Evolutionary conservation across 306 rosid species (phyloP).

Genomic region (Argentina anserina): DNA sequence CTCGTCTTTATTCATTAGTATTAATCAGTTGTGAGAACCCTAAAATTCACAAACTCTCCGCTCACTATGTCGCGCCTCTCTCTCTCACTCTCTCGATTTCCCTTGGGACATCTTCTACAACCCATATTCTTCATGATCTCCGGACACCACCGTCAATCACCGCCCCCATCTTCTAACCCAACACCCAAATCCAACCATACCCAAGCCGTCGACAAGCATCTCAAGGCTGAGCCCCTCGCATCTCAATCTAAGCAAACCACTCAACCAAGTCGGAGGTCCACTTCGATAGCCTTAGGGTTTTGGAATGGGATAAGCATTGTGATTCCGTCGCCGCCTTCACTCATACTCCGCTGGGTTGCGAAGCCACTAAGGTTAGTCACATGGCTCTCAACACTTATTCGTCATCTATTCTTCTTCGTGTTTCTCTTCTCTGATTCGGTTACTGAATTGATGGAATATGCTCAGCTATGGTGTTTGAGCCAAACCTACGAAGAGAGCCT

Average conservation of each 20-base stretch:
- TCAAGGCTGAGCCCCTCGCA: too few relatives aligned
- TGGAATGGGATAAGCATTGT: constrained; percentile 88
- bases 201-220: too few relatives aligned
- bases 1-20: too few relatives aligned
- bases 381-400: neutral
- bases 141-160: too few relatives aligned
- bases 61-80: too few relatives aligned
- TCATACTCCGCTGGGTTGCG: constrained; percentile 70
- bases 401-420: neutral
- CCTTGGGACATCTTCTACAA: too few relatives aligned
- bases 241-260: constrained; percentile 20
- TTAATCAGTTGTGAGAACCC: too few relatives aligned
- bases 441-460: constrained; percentile 31
- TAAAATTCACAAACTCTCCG: too few relatives aligned
- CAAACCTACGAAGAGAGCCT: constrained; percentile 68
- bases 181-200: too few relatives aligned
- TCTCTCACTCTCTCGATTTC: too few relatives aligned
- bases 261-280: constrained; percentile 32
- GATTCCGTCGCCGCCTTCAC: constrained; percentile 80
- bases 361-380: constrained; percentile 56
- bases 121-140: too few relatives aligned
- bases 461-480: constrained; percentile 60
- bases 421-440: neutral
- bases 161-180: too few relatives aligned
- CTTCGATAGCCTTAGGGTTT: constrained; percentile 64